phyloP scores from a whole-genome alignment of 176 grass and related monocot genomes.

The Bolboschoenus planiculmis region DNA sequence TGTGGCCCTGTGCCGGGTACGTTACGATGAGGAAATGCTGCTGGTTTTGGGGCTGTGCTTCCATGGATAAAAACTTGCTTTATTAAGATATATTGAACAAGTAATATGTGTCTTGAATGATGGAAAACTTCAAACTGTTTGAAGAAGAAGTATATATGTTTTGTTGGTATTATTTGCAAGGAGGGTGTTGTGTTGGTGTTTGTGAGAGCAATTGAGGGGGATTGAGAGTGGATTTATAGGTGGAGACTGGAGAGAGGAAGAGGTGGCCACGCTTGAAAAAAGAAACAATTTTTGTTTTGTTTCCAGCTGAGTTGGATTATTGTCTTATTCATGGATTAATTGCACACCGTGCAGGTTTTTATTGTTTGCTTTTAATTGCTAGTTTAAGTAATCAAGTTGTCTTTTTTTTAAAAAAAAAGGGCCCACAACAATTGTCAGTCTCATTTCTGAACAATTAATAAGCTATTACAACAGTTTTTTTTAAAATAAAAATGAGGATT shows the following conservation, averaged over 20 bases:
- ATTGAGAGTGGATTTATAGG: neutral
- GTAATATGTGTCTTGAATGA: neutral
- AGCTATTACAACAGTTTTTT: too few species aligned
- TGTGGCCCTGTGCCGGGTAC: conserved; percentile 35
- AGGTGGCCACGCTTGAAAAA: too few species aligned
- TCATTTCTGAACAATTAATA: too few species aligned
- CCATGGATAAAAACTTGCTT: neutral
- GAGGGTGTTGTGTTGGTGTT: neutral
- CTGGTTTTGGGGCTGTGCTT: neutral
- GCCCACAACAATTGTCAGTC: neutral
- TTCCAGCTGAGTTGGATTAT: neutral
- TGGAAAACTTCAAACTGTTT: neutral
- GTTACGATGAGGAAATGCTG: conserved; percentile 43
- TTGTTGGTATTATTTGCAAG: neutral
- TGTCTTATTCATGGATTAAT: neutral
- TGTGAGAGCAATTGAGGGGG: neutral
- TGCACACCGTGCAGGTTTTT: neutral
- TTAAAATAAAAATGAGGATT: too few species aligned
- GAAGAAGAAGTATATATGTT: neutral
- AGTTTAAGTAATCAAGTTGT: neutral
- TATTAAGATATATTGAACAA: neutral
- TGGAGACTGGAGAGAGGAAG: neutral
- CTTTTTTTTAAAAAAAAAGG: neutral
- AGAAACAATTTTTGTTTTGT: too few species aligned
- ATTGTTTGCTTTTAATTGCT: neutral